Base-by-base conservation (phyloP, 2,329 filamentous ascomycete species). In the Diplodia sapinea region DNA sequence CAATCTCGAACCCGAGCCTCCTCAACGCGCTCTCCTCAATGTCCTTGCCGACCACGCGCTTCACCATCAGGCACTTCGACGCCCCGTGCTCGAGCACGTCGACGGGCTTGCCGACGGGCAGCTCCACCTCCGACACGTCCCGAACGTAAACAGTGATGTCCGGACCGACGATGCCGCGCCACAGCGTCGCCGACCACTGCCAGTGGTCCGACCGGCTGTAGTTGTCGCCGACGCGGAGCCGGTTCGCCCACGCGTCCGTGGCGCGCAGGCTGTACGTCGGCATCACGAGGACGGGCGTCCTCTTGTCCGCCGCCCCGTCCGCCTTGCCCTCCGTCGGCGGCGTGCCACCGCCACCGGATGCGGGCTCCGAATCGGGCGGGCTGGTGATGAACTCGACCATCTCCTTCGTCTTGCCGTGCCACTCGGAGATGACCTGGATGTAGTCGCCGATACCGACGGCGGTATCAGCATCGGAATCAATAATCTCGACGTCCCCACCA, bases 151-250 rank as follows among this genome's bases (percentile, higher is more conserved):
- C 83, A 1, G 91, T 91, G 55, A 94, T 81, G 77, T 98, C 94
- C 0, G 94, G 88, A 0, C 91, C 92, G 1, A 94, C 85, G 65
- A 92, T 91, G 11, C 93, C 92, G 11, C 94, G 89, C 94, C 94
- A 98, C 26, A 97, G 86, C 52, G 91, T 94, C 43, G 94, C 94
- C 83, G 95, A 93, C 94, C 94, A 98, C 78, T 96, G 91, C 93
- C 94, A 98, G 80, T 98, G 94, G 73, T 96, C 93, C n/a, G 91
- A 85, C 0, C 91, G 89, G 17, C 88, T 86, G 77, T 96, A 97
- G 7, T 85, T 84, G 75, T 96, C 93, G 20, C 85, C 82, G 71
- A 96, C 93, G 1, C 91, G 90, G 52, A 94, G 88, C 15, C 85
- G 83, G 66, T 87, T 88, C 1, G 93, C 91, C 76, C 90, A 94